Conservation (phyloP, 495 filamentous ascomycete species). For the Lasiosphaeria hispida region DNA sequence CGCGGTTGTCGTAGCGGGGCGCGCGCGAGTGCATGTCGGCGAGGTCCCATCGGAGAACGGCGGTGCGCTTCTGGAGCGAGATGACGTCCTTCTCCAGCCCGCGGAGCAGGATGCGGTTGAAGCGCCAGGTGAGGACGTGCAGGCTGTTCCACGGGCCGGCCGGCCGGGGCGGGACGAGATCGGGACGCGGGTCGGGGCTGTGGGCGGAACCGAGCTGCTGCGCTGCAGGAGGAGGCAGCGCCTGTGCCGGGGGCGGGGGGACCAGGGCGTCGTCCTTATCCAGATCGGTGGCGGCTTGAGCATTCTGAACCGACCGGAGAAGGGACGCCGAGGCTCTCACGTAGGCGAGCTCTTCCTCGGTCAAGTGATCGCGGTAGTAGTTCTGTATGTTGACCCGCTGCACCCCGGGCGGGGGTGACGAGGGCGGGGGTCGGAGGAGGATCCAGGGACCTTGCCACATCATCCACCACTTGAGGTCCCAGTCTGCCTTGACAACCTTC, state of each 20-base stretch:
- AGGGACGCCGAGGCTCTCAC: neutral
- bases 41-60: neutral
- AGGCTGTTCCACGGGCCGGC: neutral
- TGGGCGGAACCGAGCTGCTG: no score
- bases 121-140: neutral
- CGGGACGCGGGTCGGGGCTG: neutral
- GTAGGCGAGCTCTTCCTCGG: neutral
- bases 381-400: neutral
- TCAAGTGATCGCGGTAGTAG: neutral
- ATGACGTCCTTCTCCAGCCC: constrained; percentile 1
- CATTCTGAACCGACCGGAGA: neutral
- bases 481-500: neutral
- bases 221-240: neutral
- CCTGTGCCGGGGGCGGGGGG: neutral
- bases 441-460: neutral
- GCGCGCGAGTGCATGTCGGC: neutral
- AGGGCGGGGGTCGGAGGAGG: neutral
- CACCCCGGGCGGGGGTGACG: neutral
- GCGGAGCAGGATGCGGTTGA: constrained; percentile 1
- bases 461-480: constrained; percentile 1
- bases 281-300: neutral
- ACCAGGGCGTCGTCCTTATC: neutral
- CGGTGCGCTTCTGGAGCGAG: neutral
- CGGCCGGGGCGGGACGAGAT: neutral
- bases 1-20: constrained; percentile 2